Base-by-base conservation (phyloP, 805 yeast species). In the Wickerhamiella azymoides region DNA sequence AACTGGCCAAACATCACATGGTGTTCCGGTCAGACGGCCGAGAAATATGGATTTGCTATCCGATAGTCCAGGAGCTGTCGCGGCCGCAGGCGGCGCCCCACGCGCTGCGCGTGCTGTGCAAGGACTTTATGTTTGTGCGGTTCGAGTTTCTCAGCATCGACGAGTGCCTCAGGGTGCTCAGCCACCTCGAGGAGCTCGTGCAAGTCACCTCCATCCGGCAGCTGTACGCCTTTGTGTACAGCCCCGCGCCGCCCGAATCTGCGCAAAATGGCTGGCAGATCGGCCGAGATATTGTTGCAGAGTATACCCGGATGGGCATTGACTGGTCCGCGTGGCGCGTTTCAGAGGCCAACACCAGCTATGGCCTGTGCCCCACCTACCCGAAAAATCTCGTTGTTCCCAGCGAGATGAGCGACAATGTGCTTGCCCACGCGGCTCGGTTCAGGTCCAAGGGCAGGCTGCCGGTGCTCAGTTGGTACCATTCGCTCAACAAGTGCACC, bases 21-120 rank as follows among this genome's bases (percentile, higher is more conserved):
- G 81, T 82, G 30, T 82, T 81, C 59, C 63, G 60, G 8, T 57
- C 57, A 13, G 48, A 48, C 3, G 51, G 49, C 52, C 67, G 77
- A 47, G 97, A 92, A 60, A 74, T 84, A 26, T 92, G 97, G 98
- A 72, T 85, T 26, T 81, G 94, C 49, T 89, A 85, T 61, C 96
- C 96, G 1, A 74, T 86, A 51, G 77, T 88, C 27, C 79, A 76
- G 40, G 69, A 61, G 36, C 56, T 55, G 21, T 53, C 54, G 39
- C 52, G 59, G 35, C 33, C 52, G 40, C 30, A 49, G 14, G 43
- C 50, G 48, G 45, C 50, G 17, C 41, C 48, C 46, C 25, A 43
- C 38, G 76, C 76, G 49, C 64, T 89, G 39, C 73, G 93, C 40
- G 57, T 89, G 10, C 73, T 77, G 35, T 84, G 96, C 57, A 77